Conservation (phyloP, 2,329 filamentous ascomycete species). For the Calonectria montana region DNA sequence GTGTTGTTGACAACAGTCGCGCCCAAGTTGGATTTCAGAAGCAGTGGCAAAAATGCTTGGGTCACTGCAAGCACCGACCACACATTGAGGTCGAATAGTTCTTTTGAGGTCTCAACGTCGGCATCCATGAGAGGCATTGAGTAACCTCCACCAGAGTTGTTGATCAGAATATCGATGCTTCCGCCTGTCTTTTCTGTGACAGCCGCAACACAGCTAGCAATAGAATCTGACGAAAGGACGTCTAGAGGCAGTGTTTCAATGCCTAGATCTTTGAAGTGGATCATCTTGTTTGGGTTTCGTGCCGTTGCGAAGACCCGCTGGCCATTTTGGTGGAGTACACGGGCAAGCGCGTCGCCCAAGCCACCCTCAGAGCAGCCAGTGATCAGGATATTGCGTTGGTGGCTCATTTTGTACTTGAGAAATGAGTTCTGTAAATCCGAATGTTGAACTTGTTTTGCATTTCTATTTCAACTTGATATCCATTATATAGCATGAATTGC, state of each 20-base stretch:
- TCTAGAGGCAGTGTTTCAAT: conserved; percentile 16
- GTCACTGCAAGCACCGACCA: conserved; percentile 51
- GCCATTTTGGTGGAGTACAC: background rate
- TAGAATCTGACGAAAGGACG: conserved; percentile 21
- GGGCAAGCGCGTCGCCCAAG: conserved; percentile 7
- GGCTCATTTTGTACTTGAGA: background rate
- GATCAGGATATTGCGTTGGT: background rate
- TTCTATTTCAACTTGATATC: background rate
- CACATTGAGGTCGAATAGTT: conserved; percentile 55
- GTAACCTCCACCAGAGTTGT: conserved; percentile 20
- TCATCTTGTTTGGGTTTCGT: conserved; percentile 4
- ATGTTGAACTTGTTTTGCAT: background rate
- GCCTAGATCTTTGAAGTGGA: background rate
- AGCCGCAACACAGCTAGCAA: conserved; percentile 34
- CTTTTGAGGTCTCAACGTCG: conserved; percentile 25
- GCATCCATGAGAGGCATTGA: conserved; percentile 20
- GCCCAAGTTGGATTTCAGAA: conserved; percentile 39
- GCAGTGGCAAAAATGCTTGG: conserved; percentile 49
- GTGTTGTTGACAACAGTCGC: conserved; percentile 40
- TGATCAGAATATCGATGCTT: conserved; percentile 20
- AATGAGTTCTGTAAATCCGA: background rate
- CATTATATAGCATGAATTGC: background rate
- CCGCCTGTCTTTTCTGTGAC: conserved; percentile 25
- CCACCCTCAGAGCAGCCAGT: conserved; percentile 16
- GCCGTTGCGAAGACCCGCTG: conserved; percentile 3